These are phyloP conservation scores for Volvox africanus DNA, from an alignment of 139 green algal species.

Conservation along the genomic window DNA sequence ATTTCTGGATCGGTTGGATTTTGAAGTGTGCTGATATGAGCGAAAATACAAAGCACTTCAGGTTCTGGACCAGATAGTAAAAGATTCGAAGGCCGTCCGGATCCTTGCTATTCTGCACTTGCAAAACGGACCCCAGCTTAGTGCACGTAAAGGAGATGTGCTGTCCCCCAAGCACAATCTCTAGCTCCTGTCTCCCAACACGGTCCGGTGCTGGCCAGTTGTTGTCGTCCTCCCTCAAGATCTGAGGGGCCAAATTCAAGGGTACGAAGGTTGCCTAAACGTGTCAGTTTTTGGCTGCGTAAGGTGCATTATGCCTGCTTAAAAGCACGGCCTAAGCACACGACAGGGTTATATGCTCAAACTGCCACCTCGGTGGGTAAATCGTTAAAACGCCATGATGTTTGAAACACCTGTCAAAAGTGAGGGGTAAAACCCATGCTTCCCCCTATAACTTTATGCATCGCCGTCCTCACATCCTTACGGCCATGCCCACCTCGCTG, in stretches of 20 bases:
- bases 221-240: slow-evolving; percentile 97
- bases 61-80: slow-evolving; percentile 98
- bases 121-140: slow-evolving; percentile 95
- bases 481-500: slow-evolving; percentile 79
- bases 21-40: slow-evolving; percentile 97
- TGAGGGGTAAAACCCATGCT: no score
- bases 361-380: no score
- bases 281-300: no score
- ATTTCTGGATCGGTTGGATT: slow-evolving; percentile 83
- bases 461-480: no score
- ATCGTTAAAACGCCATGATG: no score
- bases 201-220: slow-evolving; percentile 95
- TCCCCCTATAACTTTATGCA: no score
- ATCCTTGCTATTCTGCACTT: slow-evolving; percentile 97
- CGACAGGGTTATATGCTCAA: no score
- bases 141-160: slow-evolving; percentile 98
- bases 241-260: slow-evolving; percentile 63
- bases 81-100: slow-evolving; percentile 96
- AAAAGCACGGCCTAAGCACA: no score
- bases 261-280: no score
- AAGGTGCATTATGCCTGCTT: no score
- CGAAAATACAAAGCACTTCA: slow-evolving; percentile 97
- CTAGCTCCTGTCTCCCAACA: slow-evolving; percentile 95
- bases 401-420: no score
- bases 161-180: slow-evolving; percentile 92